Evolutionary conservation across 2,329 filamentous ascomycete genomes (phyloP).

Genomic region (Cephalotrichum gorgonifer): DNA sequence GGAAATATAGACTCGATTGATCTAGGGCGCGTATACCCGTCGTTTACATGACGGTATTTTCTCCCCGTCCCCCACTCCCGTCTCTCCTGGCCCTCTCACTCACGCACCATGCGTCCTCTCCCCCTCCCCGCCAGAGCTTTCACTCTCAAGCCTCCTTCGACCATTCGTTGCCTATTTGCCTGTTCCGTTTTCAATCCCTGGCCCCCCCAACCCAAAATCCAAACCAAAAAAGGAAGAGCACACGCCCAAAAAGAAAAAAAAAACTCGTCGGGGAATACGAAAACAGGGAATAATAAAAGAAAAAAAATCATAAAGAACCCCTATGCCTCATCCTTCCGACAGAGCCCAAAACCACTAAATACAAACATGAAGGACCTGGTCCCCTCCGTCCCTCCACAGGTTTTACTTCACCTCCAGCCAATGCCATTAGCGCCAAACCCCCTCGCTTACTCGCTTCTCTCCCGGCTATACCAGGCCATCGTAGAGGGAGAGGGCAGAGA

Average conservation of each 20-base stretch:
- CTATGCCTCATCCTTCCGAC: too few species aligned
- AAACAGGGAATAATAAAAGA: neutral
- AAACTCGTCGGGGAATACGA: neutral
- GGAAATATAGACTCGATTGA: neutral
- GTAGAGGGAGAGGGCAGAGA: constrained; percentile 91
- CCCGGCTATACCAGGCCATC: constrained; percentile 71
- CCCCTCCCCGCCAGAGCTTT: neutral
- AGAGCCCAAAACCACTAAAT: too few species aligned
- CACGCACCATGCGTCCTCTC: neutral
- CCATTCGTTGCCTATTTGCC: too few species aligned
- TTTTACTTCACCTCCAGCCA: too few species aligned
- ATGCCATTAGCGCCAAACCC: too few species aligned
- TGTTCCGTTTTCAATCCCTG: neutral
- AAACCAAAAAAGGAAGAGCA: neutral
- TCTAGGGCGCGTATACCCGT: neutral
- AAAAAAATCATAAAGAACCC: too few species aligned
- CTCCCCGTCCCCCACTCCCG: too few species aligned
- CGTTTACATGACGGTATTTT: too few species aligned
- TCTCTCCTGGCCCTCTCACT: neutral
- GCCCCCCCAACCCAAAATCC: neutral
- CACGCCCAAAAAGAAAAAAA: neutral
- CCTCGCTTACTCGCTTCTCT: neutral
- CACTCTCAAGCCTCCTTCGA: neutral
- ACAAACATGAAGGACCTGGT: constrained; percentile 1
- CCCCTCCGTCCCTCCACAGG: too few species aligned